These are phyloP conservation scores for Apiospora malaysiana DNA, from an alignment of 2,329 filamentous ascomycete genomes.

Conservation along the genomic window DNA sequence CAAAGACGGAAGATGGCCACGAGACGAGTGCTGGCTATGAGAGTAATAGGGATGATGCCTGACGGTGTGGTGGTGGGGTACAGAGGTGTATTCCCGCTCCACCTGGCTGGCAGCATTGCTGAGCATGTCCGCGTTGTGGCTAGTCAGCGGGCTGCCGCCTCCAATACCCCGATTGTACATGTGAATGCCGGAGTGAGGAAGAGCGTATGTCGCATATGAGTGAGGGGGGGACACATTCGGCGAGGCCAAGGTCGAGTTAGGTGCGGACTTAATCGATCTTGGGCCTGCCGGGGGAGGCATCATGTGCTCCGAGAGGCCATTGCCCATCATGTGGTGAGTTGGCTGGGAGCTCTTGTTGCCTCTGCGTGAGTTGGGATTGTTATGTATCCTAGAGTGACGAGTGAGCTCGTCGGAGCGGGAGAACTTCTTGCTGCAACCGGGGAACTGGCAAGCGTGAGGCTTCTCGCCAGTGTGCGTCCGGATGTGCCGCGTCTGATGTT, in stretches of 20 bases:
- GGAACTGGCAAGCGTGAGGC: slow-evolving; percentile 94
- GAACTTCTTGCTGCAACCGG: slow-evolving; percentile 96
- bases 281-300: slow-evolving; percentile 75
- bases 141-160: slow-evolving; percentile 46
- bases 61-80: slow-evolving; percentile 48
- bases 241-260: slow-evolving; percentile 84
- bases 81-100: slow-evolving; percentile 60
- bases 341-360: slow-evolving; percentile 77
- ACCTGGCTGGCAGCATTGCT: slow-evolving; percentile 66
- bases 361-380: slow-evolving; percentile 94
- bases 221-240: slow-evolving; percentile 96
- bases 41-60: slow-evolving; percentile 62
- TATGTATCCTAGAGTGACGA: slow-evolving; percentile 96
- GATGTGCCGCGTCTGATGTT: slow-evolving; percentile 92
- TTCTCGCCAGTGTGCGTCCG: slow-evolving; percentile 98
- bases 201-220: slow-evolving; percentile 76
- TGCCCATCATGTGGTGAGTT: slow-evolving; percentile 50
- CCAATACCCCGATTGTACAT: slow-evolving; percentile 53
- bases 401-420: slow-evolving; percentile 96
- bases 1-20: slow-evolving; percentile 74
- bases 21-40: slow-evolving; percentile 53
- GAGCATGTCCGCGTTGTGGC: slow-evolving; percentile 58
- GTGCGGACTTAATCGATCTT: slow-evolving; percentile 86
- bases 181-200: slow-evolving; percentile 52
- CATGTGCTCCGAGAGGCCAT: slow-evolving; percentile 67